Conservation (phyloP, 805 yeast genomes). For the Candida endomychidarum region DNA sequence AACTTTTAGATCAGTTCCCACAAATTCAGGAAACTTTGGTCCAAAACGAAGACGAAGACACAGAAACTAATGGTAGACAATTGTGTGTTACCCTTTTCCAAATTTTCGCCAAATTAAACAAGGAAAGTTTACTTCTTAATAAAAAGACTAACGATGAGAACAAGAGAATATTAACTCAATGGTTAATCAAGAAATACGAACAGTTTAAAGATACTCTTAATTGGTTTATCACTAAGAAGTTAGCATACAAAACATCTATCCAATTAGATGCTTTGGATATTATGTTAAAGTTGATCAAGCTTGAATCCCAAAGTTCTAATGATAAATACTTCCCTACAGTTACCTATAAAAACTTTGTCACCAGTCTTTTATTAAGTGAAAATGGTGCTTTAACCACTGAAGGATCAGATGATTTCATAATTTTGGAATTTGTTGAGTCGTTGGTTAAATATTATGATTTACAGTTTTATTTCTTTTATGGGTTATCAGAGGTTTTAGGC, state of each 20-base stretch:
- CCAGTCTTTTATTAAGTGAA: slow-evolving; percentile 24
- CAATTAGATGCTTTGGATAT: slow-evolving; percentile 55
- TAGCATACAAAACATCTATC: slow-evolving; percentile 49
- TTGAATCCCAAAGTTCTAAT: slow-evolving; percentile 54
- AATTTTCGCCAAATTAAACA: slow-evolving; percentile 49
- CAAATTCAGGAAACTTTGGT: slow-evolving; percentile 19
- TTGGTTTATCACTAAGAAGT: slow-evolving; percentile 36
- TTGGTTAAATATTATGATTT: slow-evolving; percentile 70
- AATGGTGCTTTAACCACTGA: slow-evolving; percentile 44
- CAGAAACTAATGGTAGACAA: slow-evolving; percentile 38
- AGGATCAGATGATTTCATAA: slow-evolving; percentile 47
- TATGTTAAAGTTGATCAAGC: slow-evolving; percentile 51
- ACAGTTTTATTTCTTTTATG: slow-evolving; percentile 68
- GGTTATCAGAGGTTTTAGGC: too few species aligned
- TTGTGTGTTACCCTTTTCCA: slow-evolving; percentile 43
- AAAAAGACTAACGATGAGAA: slow-evolving; percentile 42
- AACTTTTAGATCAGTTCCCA: slow-evolving; percentile 42
- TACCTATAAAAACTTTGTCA: slow-evolving; percentile 45
- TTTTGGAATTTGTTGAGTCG: slow-evolving; percentile 55
- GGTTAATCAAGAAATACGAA: slow-evolving; percentile 63
- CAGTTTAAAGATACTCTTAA: slow-evolving; percentile 48
- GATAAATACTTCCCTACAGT: slow-evolving; percentile 65
- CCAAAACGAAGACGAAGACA: slow-evolving; percentile 20
- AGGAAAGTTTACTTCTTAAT: slow-evolving; percentile 39
- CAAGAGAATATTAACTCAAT: slow-evolving; percentile 50